These are phyloP conservation scores for Phytophthora multivora DNA, from an alignment of 352 stramenopile species.

Conservation along the genomic window DNA sequence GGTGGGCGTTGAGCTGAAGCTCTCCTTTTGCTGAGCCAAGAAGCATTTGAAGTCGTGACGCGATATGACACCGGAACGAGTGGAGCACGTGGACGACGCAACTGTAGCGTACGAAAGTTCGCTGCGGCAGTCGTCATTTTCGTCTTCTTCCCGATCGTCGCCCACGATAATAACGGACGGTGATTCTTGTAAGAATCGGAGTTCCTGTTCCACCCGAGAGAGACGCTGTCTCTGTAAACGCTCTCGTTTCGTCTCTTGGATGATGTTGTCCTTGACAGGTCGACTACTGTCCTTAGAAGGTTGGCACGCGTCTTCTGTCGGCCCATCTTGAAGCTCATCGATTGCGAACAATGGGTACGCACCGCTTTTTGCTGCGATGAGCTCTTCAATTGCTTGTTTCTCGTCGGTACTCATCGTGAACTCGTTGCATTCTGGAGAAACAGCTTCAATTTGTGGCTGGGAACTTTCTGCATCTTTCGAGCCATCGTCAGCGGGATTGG, in stretches of 20 bases:
- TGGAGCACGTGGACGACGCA: slow-evolving; percentile 53
- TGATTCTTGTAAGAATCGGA: slow-evolving; percentile 55
- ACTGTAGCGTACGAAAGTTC: slow-evolving; percentile 54
- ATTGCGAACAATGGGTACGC: slow-evolving; percentile 39
- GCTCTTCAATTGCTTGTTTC: slow-evolving; percentile 52
- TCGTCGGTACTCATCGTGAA: slow-evolving; percentile 46
- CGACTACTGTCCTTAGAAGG: background rate
- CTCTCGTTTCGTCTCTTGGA: slow-evolving; percentile 55
- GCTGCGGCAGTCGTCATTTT: slow-evolving; percentile 43
- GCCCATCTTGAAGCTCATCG: slow-evolving; percentile 27
- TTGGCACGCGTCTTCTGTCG: slow-evolving; percentile 6
- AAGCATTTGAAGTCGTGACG: slow-evolving; percentile 61
- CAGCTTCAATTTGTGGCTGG: background rate
- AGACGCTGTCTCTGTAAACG: slow-evolving; percentile 50
- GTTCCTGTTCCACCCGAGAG: slow-evolving; percentile 58
- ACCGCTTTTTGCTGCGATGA: slow-evolving; percentile 44
- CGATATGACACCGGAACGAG: slow-evolving; percentile 58
- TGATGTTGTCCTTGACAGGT: slow-evolving; percentile 36
- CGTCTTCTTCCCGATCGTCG: slow-evolving; percentile 39
- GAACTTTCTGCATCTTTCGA: slow-evolving; percentile 1
- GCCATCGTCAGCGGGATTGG: background rate
- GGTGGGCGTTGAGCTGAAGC: slow-evolving; percentile 27
- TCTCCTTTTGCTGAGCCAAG: slow-evolving; percentile 44
- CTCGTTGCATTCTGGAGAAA: slow-evolving; percentile 30
- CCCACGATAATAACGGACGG: slow-evolving; percentile 49